These are phyloP conservation scores for Fusarium euwallaceae DNA, from an alignment of 2,329 filamentous ascomycete species.

Conservation along the genomic window DNA sequence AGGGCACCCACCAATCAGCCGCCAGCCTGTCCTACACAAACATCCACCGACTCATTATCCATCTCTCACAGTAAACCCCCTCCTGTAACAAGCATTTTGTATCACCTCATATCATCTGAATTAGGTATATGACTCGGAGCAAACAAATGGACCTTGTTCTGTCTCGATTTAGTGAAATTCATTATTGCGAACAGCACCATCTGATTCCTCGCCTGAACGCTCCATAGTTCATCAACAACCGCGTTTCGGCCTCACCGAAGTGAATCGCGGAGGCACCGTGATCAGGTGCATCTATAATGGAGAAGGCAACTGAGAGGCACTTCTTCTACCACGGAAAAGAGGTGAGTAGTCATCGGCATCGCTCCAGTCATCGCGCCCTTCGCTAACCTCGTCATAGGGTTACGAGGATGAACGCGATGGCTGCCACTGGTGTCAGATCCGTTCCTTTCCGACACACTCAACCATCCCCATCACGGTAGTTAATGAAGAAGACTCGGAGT, in stretches of 20 bases:
- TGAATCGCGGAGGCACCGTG: not conserved
- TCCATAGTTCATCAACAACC: not conserved
- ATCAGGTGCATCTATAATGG: slow-evolving; percentile 54
- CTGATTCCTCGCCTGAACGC: not conserved
- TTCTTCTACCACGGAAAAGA: slow-evolving; percentile 63
- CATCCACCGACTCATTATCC: slow-evolving; percentile 13
- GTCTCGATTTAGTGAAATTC: not conserved
- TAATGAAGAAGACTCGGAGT: slow-evolving; percentile 71
- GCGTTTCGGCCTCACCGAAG: not conserved
- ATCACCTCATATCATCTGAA: not conserved
- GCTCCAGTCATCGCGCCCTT: not conserved
- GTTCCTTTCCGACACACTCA: slow-evolving; percentile 63
- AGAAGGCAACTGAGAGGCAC: slow-evolving; percentile 60
- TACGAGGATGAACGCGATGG: slow-evolving; percentile 54
- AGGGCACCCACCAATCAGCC: slow-evolving; percentile 22
- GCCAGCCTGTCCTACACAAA: not conserved
- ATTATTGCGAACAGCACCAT: not conserved
- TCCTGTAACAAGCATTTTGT: not conserved
- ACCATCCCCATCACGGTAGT: slow-evolving; percentile 70
- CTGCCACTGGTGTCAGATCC: slow-evolving; percentile 75
- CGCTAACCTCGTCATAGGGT: slow-evolving; percentile 43
- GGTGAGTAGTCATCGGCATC: slow-evolving; percentile 34
- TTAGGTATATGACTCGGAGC: not conserved
- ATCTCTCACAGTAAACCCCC: slow-evolving; percentile 10
- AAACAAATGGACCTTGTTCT: not conserved